Conservation (phyloP, 169 alveolate genomes). For the Cryptosporidium felis region DNA sequence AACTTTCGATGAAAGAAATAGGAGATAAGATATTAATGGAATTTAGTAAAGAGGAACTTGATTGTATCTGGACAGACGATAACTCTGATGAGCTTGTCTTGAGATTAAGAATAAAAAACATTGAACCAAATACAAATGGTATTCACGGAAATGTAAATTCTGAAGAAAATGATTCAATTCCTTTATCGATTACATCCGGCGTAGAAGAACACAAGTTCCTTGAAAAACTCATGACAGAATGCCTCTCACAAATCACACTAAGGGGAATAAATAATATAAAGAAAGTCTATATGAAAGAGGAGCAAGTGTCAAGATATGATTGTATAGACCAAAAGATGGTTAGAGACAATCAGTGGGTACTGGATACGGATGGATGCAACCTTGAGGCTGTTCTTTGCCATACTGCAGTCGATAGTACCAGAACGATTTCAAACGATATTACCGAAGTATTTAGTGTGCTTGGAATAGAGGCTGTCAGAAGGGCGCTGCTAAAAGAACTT, state of each 20-base stretch:
- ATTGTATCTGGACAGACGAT: conserved; percentile 95
- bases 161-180: conserved; percentile 35
- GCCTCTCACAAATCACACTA: conserved; percentile 82
- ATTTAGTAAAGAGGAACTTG: conserved; percentile 88
- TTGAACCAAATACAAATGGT: conserved; percentile 57
- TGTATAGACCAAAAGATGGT: conserved; percentile 85
- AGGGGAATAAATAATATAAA: conserved; percentile 89
- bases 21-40: conserved; percentile 89
- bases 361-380: conserved; percentile 99
- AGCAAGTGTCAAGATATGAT: conserved; percentile 87
- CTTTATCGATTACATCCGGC: conserved; percentile 67
- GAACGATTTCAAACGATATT: conserved; percentile 96
- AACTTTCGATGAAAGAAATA: conserved; percentile 93
- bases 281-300: conserved; percentile 97
- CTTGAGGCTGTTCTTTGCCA: conserved; percentile 88
- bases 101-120: conserved; percentile 89
- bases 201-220: conserved; percentile 89
- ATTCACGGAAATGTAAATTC: not conserved
- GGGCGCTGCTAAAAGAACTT: conserved; percentile 94
- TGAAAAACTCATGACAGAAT: conserved; percentile 85
- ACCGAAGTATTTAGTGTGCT: conserved; percentile 93
- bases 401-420: conserved; percentile 90
- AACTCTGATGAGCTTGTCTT: conserved; percentile 94
- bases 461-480: conserved; percentile 99
- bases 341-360: conserved; percentile 93